Conservation (phyloP, 495 filamentous ascomycete species). For the Talaromyces proteolyticus region DNA sequence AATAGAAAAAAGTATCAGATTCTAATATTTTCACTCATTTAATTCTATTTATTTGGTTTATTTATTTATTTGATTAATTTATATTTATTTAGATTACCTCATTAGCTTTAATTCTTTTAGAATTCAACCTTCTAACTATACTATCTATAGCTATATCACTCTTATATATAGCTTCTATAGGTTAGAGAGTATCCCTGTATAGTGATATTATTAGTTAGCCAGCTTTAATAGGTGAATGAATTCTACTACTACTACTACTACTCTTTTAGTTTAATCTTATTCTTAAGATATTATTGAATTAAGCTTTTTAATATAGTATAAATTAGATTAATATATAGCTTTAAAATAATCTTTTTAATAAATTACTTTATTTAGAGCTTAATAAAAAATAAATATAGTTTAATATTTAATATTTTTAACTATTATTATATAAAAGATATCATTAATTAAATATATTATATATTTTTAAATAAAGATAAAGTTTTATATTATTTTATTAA, state of each 20-base stretch:
- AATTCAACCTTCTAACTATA: not conserved
- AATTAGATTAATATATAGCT: slow-evolving; percentile 3
- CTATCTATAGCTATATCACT: slow-evolving; percentile 6
- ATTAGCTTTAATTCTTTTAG: not conserved
- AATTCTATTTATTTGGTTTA: not conserved
- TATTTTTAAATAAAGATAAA: slow-evolving; percentile 5
- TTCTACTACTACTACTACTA: no score
- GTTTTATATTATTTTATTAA: no score
- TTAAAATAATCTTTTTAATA: slow-evolving; percentile 7
- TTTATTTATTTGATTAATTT: slow-evolving; percentile 1
- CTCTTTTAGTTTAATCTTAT: not conserved
- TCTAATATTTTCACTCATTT: not conserved
- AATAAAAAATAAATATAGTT: slow-evolving; percentile 6
- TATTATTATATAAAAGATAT: slow-evolving; percentile 7
- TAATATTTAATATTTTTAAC: slow-evolving; percentile 9
- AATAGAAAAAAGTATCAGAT: not conserved
- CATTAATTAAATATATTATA: slow-evolving; percentile 5
- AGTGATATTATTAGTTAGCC: no score
- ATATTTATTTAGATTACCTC: not conserved
- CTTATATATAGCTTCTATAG: no score
- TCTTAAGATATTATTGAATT: not conserved
- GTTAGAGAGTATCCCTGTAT: no score
- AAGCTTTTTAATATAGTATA: slow-evolving; percentile 1
- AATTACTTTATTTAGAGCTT: slow-evolving; percentile 8
- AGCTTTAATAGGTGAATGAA: no score